Percentiles rank a stretch among this genome's conserved stretches.
Conservation (phyloP, 495 filamentous ascomycete genomes). For the Durotheca rogersii region DNA sequence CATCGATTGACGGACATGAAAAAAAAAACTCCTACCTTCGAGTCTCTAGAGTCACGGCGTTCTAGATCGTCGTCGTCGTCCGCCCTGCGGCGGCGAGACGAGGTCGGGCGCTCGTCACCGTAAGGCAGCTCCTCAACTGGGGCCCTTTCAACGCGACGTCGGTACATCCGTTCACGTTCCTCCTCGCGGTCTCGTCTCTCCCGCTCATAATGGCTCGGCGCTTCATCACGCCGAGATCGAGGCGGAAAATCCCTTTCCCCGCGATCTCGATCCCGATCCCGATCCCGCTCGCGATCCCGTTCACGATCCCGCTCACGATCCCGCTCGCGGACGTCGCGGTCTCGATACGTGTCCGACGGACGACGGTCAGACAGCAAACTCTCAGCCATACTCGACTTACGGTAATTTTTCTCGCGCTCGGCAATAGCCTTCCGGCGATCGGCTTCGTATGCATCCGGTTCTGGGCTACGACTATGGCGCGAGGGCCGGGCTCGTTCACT, state of each 20-base stretch:
- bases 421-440: constrained; percentile 83
- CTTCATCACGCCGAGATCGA: constrained; percentile 50
- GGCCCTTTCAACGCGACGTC: constrained; percentile 76
- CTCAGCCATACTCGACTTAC: constrained; percentile 70
- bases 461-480: constrained; percentile 72
- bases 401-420: constrained; percentile 83
- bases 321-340: constrained; percentile 55
- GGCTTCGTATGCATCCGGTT: constrained; percentile 84
- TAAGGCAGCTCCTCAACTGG: constrained; percentile 82
- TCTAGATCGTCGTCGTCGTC: constrained; percentile 76
- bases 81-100: constrained; percentile 62
- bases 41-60: constrained; percentile 61
- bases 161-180: constrained; percentile 80
- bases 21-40: constrained; percentile 52
- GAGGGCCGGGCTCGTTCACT: constrained; percentile 51
- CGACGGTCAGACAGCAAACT: constrained; percentile 56
- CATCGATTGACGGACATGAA: neutral
- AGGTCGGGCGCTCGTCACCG: constrained; percentile 69
- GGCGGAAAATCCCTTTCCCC: constrained; percentile 47
- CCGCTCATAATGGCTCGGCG: constrained; percentile 56
- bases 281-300: constrained; percentile 48
- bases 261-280: constrained; percentile 40
- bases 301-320: constrained; percentile 47
- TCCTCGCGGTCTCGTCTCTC: constrained; percentile 81
- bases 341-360: constrained; percentile 44